phyloP scores from a whole-genome alignment of 305 asterid genomes.

The Caryopteris hybrid region DNA sequence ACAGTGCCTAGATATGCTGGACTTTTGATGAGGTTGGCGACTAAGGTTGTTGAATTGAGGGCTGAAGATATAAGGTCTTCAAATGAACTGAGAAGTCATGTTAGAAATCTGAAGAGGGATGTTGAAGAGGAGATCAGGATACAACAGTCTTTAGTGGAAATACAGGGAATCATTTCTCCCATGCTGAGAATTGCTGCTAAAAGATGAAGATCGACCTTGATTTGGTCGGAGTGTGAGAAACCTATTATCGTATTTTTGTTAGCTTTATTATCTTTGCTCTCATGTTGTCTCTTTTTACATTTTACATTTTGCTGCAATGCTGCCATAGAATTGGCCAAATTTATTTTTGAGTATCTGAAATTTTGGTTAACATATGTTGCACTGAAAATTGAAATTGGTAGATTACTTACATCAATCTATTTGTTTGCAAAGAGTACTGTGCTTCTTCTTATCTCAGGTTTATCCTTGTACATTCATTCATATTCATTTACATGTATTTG shows the following conservation, averaged over 20 bases:
- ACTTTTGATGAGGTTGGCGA: conserved; percentile 45
- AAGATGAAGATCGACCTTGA: conserved; percentile 29
- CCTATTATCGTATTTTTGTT: background rate
- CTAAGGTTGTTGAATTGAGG: conserved; percentile 67
- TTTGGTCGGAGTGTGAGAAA: conserved; percentile 4
- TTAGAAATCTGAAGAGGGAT: conserved; percentile 75
- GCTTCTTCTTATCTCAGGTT: no score
- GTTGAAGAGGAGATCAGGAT: conserved; percentile 77
- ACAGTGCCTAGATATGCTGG: conserved; percentile 70
- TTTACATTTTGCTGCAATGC: background rate
- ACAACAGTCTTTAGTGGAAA: conserved; percentile 68
- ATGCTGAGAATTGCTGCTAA: conserved; percentile 72
- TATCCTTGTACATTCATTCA: no score
- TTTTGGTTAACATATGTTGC: conserved; percentile 5
- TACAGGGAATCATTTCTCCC: conserved; percentile 81
- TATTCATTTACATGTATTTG: no score
- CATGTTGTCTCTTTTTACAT: background rate
- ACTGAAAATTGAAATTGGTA: background rate
- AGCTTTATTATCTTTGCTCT: background rate
- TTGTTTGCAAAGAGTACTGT: background rate
- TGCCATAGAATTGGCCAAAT: background rate
- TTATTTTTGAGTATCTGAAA: conserved; percentile 6
- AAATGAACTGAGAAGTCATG: conserved; percentile 35
- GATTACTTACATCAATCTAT: background rate
- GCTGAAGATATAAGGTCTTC: conserved; percentile 60